Conservation (phyloP, 208 protist species). For the Crithidia expoeki region DNA sequence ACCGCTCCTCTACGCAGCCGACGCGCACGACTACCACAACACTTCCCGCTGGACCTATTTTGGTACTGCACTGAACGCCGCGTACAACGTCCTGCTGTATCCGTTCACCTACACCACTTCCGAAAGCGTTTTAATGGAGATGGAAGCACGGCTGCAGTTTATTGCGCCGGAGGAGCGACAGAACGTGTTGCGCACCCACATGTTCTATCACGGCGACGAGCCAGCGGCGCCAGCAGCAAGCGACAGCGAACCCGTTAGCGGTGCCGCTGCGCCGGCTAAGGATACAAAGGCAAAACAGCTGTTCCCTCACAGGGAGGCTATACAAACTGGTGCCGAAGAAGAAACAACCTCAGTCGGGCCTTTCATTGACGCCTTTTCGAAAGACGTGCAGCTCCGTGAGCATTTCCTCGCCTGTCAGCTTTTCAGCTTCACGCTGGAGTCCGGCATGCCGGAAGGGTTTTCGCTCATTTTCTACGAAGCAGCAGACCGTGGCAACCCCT, state of each 20-base stretch:
- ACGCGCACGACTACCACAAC: conserved; percentile 62
- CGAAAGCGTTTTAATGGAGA: conserved; percentile 46
- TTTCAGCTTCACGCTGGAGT: conserved; percentile 50
- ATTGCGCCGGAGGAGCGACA: not conserved
- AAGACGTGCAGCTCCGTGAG: conserved; percentile 40
- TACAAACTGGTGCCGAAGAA: not conserved
- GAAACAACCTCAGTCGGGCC: conserved; percentile 36
- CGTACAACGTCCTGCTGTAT: conserved; percentile 52
- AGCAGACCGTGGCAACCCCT: conserved; percentile 42
- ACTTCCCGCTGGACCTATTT: conserved; percentile 36
- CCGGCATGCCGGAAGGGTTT: conserved; percentile 73
- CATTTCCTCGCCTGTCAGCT: conserved; percentile 59
- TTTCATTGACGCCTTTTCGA: conserved; percentile 44
- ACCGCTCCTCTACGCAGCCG: conserved; percentile 71
- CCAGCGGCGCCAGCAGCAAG: not conserved
- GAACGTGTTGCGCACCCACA: not conserved
- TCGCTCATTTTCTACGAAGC: conserved; percentile 70
- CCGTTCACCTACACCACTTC: conserved; percentile 62
- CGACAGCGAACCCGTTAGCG: too few relatives aligned
- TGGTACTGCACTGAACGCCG: conserved; percentile 21
- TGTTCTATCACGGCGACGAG: not conserved
- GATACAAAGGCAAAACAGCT: too few relatives aligned
- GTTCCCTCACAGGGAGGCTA: not conserved
- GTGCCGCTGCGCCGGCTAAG: too few relatives aligned
- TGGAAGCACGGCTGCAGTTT: conserved; percentile 47